Evolutionary conservation across 2,329 filamentous ascomycete species (phyloP).

Genomic region (Karstenula rhodostoma): DNA sequence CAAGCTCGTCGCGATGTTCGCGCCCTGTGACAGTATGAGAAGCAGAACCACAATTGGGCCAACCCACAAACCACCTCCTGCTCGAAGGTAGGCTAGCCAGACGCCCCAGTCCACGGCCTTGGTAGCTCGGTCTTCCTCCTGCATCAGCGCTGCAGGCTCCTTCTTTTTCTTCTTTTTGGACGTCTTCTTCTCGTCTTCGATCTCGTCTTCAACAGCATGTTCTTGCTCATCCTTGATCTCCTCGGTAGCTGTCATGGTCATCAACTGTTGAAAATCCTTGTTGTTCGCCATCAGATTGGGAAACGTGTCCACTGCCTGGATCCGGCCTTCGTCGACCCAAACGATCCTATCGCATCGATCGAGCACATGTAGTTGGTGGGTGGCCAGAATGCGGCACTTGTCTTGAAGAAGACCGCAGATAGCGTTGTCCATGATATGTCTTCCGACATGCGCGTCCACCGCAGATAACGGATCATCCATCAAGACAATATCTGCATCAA

Average conservation of each 20-base stretch:
- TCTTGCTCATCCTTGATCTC: slow-evolving; percentile 56
- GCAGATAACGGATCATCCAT: slow-evolving; percentile 71
- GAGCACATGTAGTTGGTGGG: slow-evolving; percentile 93
- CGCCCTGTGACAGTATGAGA: slow-evolving; percentile 76
- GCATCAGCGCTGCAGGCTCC: slow-evolving; percentile 70
- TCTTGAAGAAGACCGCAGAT: slow-evolving; percentile 87
- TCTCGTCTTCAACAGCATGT: slow-evolving; percentile 60
- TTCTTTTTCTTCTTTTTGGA: slow-evolving; percentile 62
- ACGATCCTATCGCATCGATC: slow-evolving; percentile 90
- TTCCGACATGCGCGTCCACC: slow-evolving; percentile 66
- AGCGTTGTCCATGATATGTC: slow-evolving; percentile 88
- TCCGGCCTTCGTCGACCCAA: slow-evolving; percentile 87
- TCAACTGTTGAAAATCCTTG: slow-evolving; percentile 78
- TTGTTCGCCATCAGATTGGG: slow-evolving; percentile 84
- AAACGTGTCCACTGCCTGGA: slow-evolving; percentile 88
- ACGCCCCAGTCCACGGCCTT: slow-evolving; percentile 81
- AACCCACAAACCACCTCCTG: slow-evolving; percentile 75
- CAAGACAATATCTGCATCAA: slow-evolving; percentile 68
- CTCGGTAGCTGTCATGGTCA: slow-evolving; percentile 79
- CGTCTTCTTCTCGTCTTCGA: slow-evolving; percentile 65
- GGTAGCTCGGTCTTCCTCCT: slow-evolving; percentile 74
- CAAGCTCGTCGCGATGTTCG: slow-evolving; percentile 86
- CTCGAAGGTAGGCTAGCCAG: slow-evolving; percentile 78
- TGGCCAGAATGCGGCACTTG: slow-evolving; percentile 91
- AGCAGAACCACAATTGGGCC: slow-evolving; percentile 70